A percentile compares a stretch with the other conserved stretches of the same genome.
These are phyloP conservation scores for Vachellia collinsii DNA, from an alignment of 306 rosid species.

Conservation along the genomic window DNA sequence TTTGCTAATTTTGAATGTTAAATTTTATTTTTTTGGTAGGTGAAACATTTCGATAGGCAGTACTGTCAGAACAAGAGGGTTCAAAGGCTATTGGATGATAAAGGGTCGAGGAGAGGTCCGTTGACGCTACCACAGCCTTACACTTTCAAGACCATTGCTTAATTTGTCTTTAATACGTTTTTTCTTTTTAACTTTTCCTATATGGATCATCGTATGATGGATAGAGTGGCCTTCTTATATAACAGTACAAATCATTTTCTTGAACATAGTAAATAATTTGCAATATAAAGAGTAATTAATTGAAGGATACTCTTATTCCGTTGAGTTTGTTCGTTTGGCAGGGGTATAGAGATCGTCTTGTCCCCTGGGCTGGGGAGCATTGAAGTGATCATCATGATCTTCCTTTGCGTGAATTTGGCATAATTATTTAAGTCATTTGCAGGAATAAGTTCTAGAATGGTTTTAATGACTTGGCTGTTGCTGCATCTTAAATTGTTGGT, in stretches of 20 bases:
- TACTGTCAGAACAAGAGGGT: constrained; percentile 73
- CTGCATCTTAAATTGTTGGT: constrained; percentile 8
- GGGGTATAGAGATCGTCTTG: constrained; percentile 34
- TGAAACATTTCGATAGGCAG: constrained; percentile 89
- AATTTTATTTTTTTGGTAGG: constrained; percentile 56
- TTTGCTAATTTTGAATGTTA: constrained; percentile 26
- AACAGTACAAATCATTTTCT: not conserved
- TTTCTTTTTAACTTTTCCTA: not conserved
- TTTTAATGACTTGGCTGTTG: constrained; percentile 25
- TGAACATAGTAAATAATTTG: not conserved
- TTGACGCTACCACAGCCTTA: constrained; percentile 56
- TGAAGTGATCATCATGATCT: constrained; percentile 21
- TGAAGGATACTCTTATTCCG: constrained; percentile 37
- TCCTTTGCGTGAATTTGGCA: constrained; percentile 36
- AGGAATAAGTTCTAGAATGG: constrained; percentile 26
- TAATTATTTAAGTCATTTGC: constrained; percentile 20
- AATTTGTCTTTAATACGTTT: not conserved
- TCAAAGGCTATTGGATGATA: constrained; percentile 92
- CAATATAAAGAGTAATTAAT: constrained; percentile 13
- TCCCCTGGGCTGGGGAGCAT: constrained; percentile 22
- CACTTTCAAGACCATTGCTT: constrained; percentile 45
- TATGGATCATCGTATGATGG: not conserved
- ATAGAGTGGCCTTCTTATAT: not conserved
- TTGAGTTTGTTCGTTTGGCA: constrained; percentile 53
- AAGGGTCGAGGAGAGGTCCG: constrained; percentile 37